A percentile compares a stretch with the other conserved stretches of the same genome.
These are phyloP conservation scores for Umbelopsis vinacea DNA, from an alignment of 192 early-diverging fungal genomes.

Conservation along the genomic window DNA sequence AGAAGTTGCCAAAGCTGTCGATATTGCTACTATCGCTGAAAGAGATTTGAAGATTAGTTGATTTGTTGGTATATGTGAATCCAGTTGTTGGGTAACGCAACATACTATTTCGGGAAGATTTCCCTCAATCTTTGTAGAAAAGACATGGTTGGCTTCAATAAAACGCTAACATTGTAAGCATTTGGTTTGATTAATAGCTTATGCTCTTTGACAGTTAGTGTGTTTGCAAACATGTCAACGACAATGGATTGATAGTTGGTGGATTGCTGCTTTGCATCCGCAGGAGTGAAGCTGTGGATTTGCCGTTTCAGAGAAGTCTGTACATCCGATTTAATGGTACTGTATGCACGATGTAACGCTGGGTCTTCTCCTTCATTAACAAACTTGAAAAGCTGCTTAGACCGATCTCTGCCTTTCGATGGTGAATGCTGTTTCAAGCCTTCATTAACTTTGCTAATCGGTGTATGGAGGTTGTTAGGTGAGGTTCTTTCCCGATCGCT, in stretches of 20 bases:
- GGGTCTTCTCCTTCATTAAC: slow-evolving; percentile 24
- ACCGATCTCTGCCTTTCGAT: slow-evolving; percentile 16
- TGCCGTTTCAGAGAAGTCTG: slow-evolving; percentile 30
- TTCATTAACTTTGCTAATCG: slow-evolving; percentile 38
- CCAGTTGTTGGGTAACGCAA: background rate
- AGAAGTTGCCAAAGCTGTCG: slow-evolving; percentile 63
- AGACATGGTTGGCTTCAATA: slow-evolving; percentile 67
- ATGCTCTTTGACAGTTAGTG: slow-evolving; percentile 62
- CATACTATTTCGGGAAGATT: slow-evolving; percentile 55
- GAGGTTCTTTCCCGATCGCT: slow-evolving; percentile 43
- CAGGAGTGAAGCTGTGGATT: slow-evolving; percentile 19
- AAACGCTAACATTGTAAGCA: slow-evolving; percentile 70
- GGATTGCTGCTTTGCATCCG: slow-evolving; percentile 21
- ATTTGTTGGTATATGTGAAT: background rate
- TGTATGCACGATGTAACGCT: slow-evolving; percentile 38
- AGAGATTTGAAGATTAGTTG: slow-evolving; percentile 23
- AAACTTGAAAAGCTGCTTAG: slow-evolving; percentile 46
- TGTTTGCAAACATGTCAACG: slow-evolving; percentile 69
- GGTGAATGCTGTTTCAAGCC: slow-evolving; percentile 14
- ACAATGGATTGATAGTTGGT: slow-evolving; percentile 30
- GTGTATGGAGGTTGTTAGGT: slow-evolving; percentile 18
- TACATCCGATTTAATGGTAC: slow-evolving; percentile 26
- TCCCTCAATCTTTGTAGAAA: slow-evolving; percentile 63
- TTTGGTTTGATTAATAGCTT: slow-evolving; percentile 67
- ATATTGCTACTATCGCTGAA: slow-evolving; percentile 36